Base-by-base conservation (phyloP, 305 asterid genomes). In the Rubia balearica region DNA sequence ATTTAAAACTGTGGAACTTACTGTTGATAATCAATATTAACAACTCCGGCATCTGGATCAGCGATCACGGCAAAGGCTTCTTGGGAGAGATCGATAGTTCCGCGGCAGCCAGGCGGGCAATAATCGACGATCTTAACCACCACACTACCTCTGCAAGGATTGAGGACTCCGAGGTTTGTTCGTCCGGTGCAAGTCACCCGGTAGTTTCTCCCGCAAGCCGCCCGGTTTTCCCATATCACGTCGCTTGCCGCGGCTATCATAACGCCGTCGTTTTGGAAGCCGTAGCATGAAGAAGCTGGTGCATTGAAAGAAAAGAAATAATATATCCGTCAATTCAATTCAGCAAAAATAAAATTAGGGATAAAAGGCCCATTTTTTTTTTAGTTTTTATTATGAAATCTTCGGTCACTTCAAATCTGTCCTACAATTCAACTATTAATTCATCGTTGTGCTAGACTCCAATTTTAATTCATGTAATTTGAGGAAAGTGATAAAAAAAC, bases 21-120 rank as follows among this genome's bases (percentile, higher is more conserved):
- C 62, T 0, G 36, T 8, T 7, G 27, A 22, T 57, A 57, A 8
- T 57, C 62, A 9, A 57, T 57, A 4, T 3, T 57, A 22, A 57
- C 36, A 0, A 57, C 30, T 19, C 62, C 62, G 36, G 62, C 62
- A 22, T 1, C 16, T 8, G 62, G 30, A 10, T 57, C 36, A 0
- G 62, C 62, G 16, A 57, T 57, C 1, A 22, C 0, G 16, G 62
- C 62, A 4, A 57, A 57, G 22, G 62, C 62, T 19, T 57, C 62
- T 8, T 57, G 33, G 16, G 62, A 57, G 62, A 57, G 62, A 57
- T 57, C 62, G 62, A 57, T 19, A 16, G 62, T 57, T 57, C 62
- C 62, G 5, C 62, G 62, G 62, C 62, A 57, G 14, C 62, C 62
- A 2, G 62, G 62, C 14, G 62, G 62, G 36, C 62, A 57, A 8